These are phyloP conservation scores for Martensiomyces pterosporus DNA, from an alignment of 192 early-diverging fungal genomes.

Conservation along the genomic window DNA sequence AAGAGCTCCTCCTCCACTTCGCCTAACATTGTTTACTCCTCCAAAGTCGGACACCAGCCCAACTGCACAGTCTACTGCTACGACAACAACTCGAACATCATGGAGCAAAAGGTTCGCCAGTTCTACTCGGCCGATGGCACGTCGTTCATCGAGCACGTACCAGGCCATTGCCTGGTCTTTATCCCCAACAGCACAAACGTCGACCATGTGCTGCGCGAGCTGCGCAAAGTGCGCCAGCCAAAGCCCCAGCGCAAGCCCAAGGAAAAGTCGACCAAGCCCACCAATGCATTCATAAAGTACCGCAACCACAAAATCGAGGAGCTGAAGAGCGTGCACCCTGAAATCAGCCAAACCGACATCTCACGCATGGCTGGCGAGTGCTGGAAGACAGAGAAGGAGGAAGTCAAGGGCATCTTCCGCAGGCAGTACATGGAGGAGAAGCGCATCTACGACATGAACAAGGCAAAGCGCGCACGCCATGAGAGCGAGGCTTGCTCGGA, in stretches of 20 bases:
- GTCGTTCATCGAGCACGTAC: slow-evolving; percentile 45
- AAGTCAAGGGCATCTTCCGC: slow-evolving; percentile 30
- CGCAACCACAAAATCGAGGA: slow-evolving; percentile 47
- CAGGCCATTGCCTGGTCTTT: slow-evolving; percentile 48
- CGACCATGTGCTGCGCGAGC: slow-evolving; percentile 24
- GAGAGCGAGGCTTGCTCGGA: slow-evolving; percentile 30
- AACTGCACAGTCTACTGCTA: neutral
- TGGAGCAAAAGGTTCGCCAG: slow-evolving; percentile 42
- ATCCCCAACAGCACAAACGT: slow-evolving; percentile 33
- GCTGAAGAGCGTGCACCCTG: slow-evolving; percentile 34
- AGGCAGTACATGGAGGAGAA: slow-evolving; percentile 39
- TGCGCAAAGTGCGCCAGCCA: slow-evolving; percentile 32
- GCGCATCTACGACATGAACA: slow-evolving; percentile 50
- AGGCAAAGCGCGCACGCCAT: slow-evolving; percentile 27
- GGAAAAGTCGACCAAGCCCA: slow-evolving; percentile 38
- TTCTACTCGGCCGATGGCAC: slow-evolving; percentile 36
- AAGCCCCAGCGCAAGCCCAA: slow-evolving; percentile 21
- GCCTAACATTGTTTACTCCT: neutral
- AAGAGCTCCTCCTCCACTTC: too few relatives aligned
- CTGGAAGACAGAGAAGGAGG: slow-evolving; percentile 37
- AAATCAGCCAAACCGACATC: slow-evolving; percentile 48
- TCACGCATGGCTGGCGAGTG: slow-evolving; percentile 47
- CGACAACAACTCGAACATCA: neutral
- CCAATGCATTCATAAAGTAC: slow-evolving; percentile 50
- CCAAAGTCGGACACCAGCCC: neutral